Conservation (phyloP, 2,329 filamentous ascomycete genomes). For the Geoglossum cookeanum region DNA sequence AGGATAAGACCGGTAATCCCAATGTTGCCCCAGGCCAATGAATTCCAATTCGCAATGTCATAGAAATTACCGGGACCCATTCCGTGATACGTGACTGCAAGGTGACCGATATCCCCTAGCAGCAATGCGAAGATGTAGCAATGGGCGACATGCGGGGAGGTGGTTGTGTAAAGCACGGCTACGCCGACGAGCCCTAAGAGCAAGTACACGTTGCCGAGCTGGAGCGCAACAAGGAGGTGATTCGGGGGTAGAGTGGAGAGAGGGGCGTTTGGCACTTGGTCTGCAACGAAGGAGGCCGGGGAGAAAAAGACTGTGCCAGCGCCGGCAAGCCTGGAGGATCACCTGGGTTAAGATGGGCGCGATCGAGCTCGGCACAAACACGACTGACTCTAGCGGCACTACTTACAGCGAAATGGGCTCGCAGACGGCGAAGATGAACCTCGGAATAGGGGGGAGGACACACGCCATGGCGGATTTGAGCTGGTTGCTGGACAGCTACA, state of each 20-base stretch:
- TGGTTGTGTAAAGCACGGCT: conserved; percentile 36
- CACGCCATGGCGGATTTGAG: conserved; percentile 31
- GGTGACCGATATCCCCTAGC: conserved; percentile 46
- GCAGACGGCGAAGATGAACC: conserved; percentile 45
- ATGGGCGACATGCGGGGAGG: conserved; percentile 33
- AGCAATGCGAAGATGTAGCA: conserved; percentile 48
- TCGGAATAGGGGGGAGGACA: conserved; percentile 42
- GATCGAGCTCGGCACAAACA: background rate
- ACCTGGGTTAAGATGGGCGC: conserved; percentile 10
- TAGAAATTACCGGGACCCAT: conserved; percentile 36
- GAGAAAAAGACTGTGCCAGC: conserved; percentile 35
- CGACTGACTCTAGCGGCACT: background rate
- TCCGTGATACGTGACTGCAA: conserved; percentile 39
- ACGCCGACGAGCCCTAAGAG: conserved; percentile 45
- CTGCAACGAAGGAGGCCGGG: conserved; percentile 41
- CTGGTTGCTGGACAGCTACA: background rate
- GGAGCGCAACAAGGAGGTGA: conserved; percentile 39
- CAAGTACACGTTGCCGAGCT: conserved; percentile 52
- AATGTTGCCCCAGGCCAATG: conserved; percentile 55
- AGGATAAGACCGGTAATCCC: conserved; percentile 44
- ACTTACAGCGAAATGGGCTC: conserved; percentile 50
- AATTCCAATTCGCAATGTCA: conserved; percentile 42
- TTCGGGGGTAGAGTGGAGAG: conserved; percentile 10
- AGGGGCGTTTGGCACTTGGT: conserved; percentile 31
- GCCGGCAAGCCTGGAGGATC: conserved; percentile 34